Conservation (phyloP, 129 eudicot species). For the Heracleum sosnowskyi region DNA sequence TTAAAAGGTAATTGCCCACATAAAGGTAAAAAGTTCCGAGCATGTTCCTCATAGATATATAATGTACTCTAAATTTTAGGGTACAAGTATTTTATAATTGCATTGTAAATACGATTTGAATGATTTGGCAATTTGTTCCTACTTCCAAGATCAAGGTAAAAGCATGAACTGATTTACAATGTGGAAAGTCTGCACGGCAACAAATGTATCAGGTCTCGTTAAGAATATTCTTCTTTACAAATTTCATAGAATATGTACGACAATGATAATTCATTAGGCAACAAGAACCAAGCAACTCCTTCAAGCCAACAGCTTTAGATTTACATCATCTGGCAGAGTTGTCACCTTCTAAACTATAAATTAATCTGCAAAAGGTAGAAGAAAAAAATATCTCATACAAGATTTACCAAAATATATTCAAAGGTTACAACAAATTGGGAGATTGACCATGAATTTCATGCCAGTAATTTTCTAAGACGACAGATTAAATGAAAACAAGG, state of each 20-base stretch:
- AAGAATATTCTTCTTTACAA: constrained; percentile 3
- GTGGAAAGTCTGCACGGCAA: constrained; percentile 3
- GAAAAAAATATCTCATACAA: background rate
- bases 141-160: background rate
- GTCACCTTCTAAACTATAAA: background rate
- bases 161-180: background rate
- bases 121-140: background rate
- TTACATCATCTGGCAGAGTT: constrained; percentile 7
- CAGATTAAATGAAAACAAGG: background rate
- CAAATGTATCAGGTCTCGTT: constrained; percentile 3
- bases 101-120: background rate
- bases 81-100: background rate
- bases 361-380: background rate
- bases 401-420: background rate
- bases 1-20: too few relatives aligned
- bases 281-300: background rate
- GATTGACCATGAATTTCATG: background rate
- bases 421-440: background rate
- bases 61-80: too few relatives aligned
- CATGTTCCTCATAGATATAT: background rate
- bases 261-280: background rate
- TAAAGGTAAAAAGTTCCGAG: too few relatives aligned
- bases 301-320: constrained; percentile 7
- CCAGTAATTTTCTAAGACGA: background rate
- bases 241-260: constrained; percentile 16